Evolutionary conservation across 2,329 filamentous ascomycete species (phyloP).

Genomic region (Colletotrichum salicis): DNA sequence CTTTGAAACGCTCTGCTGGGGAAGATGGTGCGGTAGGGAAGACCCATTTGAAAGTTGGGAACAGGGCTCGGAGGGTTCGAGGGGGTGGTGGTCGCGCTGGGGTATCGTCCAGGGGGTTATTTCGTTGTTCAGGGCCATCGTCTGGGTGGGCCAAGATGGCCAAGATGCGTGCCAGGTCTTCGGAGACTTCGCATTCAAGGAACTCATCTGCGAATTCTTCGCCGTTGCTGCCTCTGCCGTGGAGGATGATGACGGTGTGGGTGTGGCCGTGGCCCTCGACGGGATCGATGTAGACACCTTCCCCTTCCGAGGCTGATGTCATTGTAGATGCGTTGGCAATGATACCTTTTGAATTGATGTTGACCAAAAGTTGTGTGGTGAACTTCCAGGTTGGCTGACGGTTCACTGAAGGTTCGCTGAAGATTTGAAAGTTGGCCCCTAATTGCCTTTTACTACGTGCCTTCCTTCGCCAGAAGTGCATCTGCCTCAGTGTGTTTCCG

Average conservation of each 20-base stretch:
- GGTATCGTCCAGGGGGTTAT: no score
- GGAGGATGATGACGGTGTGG: constrained; percentile 58
- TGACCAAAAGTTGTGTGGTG: not conserved
- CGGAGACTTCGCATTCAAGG: constrained; percentile 48
- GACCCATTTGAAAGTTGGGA: constrained; percentile 43
- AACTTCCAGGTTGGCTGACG: no score
- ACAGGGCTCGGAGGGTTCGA: constrained; percentile 38
- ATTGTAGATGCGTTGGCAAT: not conserved
- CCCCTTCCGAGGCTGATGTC: not conserved
- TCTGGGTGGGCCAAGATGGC: no score
- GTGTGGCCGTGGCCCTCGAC: constrained; percentile 43
- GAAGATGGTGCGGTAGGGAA: constrained; percentile 40
- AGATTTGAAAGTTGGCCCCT: no score
- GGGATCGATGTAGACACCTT: not conserved
- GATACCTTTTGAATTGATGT: not conserved
- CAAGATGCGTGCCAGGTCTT: not conserved
- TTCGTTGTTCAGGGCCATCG: constrained; percentile 15
- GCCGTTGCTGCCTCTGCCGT: constrained; percentile 54
- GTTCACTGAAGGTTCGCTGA: no score
- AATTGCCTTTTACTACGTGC: no score
- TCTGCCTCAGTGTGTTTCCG: no score
- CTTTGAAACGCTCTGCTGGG: constrained; percentile 38
- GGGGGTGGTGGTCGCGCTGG: not conserved
- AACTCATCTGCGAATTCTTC: constrained; percentile 52
- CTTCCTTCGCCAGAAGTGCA: no score